Conservation (phyloP, 2,329 filamentous ascomycete species). For the Colletotrichum liaoningense region DNA sequence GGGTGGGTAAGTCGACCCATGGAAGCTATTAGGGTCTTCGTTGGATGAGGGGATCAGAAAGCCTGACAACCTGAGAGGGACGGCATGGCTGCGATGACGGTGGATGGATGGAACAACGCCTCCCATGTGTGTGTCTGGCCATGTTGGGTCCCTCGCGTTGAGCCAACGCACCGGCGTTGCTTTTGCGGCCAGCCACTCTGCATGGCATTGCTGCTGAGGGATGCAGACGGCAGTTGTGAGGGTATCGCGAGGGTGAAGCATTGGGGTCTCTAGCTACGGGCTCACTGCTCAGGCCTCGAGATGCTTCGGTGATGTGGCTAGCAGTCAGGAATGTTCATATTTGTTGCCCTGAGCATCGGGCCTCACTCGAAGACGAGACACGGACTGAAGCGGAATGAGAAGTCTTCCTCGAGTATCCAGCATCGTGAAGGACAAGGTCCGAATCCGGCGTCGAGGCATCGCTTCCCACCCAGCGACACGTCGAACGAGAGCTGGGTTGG, state of each 20-base stretch:
- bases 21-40: not conserved
- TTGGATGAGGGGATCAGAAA: not conserved
- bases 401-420: not conserved
- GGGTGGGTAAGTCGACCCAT: constrained; percentile 1
- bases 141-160: not conserved
- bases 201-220: not conserved
- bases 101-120: not conserved
- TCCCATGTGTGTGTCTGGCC: constrained; percentile 4
- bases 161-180: constrained; percentile 1
- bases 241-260: constrained; percentile 3
- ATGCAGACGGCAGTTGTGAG: not conserved
- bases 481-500: not conserved
- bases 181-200: not conserved
- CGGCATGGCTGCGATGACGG: not conserved
- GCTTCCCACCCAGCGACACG: not conserved
- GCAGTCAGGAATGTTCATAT: not conserved
- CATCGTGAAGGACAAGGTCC: not conserved
- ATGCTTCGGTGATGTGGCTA: not conserved
- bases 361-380: not conserved
- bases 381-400: not conserved
- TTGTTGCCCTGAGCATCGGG: not conserved
- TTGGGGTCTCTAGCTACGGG: too few species aligned
- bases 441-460: not conserved
- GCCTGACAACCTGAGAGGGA: too few species aligned
- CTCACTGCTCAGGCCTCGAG: too few species aligned